Percentiles rank a stretch among this genome's conserved stretches.
Evolutionary conservation across 164 flowering plant genomes (phyloP).

Genomic region (Echeveria elegans): DNA sequence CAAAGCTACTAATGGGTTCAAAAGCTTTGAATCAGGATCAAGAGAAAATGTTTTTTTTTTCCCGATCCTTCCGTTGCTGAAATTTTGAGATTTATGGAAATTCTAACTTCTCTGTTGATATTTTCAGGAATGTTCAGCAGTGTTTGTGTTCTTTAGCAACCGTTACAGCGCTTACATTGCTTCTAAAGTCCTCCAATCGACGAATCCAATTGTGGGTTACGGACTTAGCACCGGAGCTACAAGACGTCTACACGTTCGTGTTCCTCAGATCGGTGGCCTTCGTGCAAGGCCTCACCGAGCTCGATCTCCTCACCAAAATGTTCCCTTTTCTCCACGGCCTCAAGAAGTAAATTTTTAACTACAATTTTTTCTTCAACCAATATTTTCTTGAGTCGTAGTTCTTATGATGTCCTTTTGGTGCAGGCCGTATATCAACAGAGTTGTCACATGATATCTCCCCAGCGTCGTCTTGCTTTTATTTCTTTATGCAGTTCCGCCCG

Average conservation of each 20-base stretch:
- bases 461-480: slow-evolving; percentile 69
- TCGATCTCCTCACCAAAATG: slow-evolving; percentile 45
- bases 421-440: slow-evolving; percentile 49
- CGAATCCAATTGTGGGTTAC: slow-evolving; percentile 95
- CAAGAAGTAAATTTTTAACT: slow-evolving; percentile 40
- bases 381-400: background rate
- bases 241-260: slow-evolving; percentile 63
- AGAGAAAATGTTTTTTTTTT: no score
- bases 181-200: slow-evolving; percentile 53
- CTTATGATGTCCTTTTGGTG: background rate
- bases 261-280: slow-evolving; percentile 68
- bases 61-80: no score
- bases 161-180: slow-evolving; percentile 75
- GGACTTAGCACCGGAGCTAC: slow-evolving; percentile 81
- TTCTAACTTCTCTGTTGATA: no score
- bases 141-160: slow-evolving; percentile 85
- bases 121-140: slow-evolving; percentile 45
- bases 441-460: slow-evolving; percentile 89
- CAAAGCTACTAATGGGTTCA: no score
- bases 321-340: slow-evolving; percentile 63
- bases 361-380: background rate
- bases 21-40: no score
- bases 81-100: no score
- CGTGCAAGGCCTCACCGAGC: slow-evolving; percentile 70
- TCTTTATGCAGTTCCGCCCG: slow-evolving; percentile 63